Evolutionary conservation across 345 rosid genomes (phyloP), one percentile per base, ranked within the genome.

Genomic region (Eucalyptus regnans): DNA sequence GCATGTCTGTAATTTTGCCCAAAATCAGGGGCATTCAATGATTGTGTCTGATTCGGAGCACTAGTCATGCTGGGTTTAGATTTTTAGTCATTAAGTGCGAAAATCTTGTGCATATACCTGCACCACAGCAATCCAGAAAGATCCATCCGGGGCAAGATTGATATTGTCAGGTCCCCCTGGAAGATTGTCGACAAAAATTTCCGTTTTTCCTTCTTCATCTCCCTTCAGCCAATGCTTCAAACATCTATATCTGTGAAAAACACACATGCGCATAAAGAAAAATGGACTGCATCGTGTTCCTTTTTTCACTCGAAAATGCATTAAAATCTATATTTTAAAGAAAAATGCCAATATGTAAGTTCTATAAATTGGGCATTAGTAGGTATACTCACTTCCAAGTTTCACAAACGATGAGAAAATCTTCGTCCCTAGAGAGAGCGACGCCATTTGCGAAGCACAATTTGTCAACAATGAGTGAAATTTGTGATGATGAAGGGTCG

Each of bases 121-220:
- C 7, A 92, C 1, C 50, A 94, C 10, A 8, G 91, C 93, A 13
- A 95, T 92, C 95, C 93, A 95, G 90, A 93, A 95, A n/a, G 95
- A 91, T 31, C 94, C 95, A 37, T 95, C 93, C 1, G 94, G 95
- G 23, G 94, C 95, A 37, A 94, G 92, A 86, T 91, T 90, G 87
- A 95, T 92, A 90, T 95, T 95, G 68, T 95, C 93, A 18, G 95
- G 95, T 80, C 88, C 93, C 3, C 90, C 92, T 1, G 93, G 95
- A 80, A 95, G 95, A 88, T 93, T 91, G 18, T 93, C 91, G 12
- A 94, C 27, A 25, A 93, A 88, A 83, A 90, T 64, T 86, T 95
- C 93, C 31, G 92, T 91, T 88, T 90, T 44, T 22, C 94, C 94
- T 89, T 87, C 88, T 2, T 23, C 88, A 76, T 89, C 71, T 15